These are phyloP conservation scores for Dendrocalamus sinicus DNA, from an alignment of 176 grass and related monocot species.

Conservation along the genomic window DNA sequence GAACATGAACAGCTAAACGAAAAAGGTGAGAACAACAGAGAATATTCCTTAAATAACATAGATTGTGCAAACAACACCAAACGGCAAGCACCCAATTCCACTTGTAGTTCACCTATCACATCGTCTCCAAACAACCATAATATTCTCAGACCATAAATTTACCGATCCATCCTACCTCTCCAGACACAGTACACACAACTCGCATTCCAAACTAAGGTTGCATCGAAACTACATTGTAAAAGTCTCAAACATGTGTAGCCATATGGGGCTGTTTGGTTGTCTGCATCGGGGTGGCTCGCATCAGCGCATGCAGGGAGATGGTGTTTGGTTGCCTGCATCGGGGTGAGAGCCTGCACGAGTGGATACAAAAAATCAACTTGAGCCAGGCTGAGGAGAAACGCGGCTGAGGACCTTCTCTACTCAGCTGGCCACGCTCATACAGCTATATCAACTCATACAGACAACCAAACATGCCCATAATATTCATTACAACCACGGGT, in stretches of 20 bases:
- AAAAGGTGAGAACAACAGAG: background rate
- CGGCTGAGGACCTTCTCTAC: too few species aligned
- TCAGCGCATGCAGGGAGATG: too few species aligned
- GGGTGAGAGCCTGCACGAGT: too few species aligned
- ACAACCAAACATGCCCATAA: too few species aligned
- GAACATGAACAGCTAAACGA: background rate
- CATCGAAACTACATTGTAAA: background rate
- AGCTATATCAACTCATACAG: too few species aligned
- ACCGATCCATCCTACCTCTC: background rate
- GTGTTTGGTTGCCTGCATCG: too few species aligned
- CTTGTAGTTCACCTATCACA: background rate
- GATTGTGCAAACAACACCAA: constrained; percentile 8
- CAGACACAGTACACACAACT: constrained; percentile 29
- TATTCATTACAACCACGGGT: background rate
- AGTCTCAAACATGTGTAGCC: background rate
- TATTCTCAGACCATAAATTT: background rate
- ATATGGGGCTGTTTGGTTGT: too few species aligned
- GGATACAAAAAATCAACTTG: too few species aligned
- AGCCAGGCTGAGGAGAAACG: too few species aligned
- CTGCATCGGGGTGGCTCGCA: too few species aligned
- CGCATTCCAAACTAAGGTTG: background rate
- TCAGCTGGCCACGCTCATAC: too few species aligned
- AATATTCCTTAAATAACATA: background rate
- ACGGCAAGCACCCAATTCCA: background rate
- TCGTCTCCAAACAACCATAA: background rate